Percentiles rank a stretch among this genome's conserved stretches.
These are phyloP conservation scores for Multifurca ochricompacta DNA, from an alignment of 768 basidiomycete species.

Conservation along the genomic window DNA sequence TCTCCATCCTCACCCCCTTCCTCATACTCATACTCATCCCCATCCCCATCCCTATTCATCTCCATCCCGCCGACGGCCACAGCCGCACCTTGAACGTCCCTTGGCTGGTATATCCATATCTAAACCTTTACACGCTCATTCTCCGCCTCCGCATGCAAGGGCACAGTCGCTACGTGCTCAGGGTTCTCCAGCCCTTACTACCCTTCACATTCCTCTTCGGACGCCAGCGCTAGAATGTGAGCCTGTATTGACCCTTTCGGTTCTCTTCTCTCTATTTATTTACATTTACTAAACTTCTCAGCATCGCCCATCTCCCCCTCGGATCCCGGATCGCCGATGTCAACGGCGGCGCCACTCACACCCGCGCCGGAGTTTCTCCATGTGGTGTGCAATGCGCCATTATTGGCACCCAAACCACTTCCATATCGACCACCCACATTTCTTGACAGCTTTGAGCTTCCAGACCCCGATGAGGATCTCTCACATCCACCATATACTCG, in stretches of 20 bases:
- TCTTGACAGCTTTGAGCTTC: constrained; percentile 56
- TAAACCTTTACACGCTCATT: background rate
- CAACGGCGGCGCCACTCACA: constrained; percentile 26
- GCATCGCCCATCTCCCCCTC: constrained; percentile 40
- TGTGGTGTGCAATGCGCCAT: constrained; percentile 59
- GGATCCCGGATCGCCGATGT: constrained; percentile 25
- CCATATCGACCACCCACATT: constrained; percentile 65
- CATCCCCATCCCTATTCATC: no score
- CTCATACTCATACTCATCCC: no score
- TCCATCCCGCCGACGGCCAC: background rate
- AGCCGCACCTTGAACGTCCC: background rate
- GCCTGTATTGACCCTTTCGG: constrained; percentile 22
- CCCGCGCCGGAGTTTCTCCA: constrained; percentile 30
- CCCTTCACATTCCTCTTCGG: constrained; percentile 1
- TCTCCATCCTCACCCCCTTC: no score
- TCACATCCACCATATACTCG: constrained; percentile 62
- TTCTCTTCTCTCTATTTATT: background rate
- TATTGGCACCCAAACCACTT: constrained; percentile 59
- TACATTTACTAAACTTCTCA: constrained; percentile 5
- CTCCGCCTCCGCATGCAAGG: constrained; percentile 5
- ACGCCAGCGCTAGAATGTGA: constrained; percentile 21
- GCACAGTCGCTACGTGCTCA: background rate
- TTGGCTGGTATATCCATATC: background rate
- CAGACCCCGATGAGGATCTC: constrained; percentile 62
- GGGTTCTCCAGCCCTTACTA: background rate